A percentile compares a stretch with the other conserved stretches of the same genome.
These are phyloP conservation scores for Shiraia bambusicola DNA, from an alignment of 2,329 filamentous ascomycete species.

Conservation along the genomic window DNA sequence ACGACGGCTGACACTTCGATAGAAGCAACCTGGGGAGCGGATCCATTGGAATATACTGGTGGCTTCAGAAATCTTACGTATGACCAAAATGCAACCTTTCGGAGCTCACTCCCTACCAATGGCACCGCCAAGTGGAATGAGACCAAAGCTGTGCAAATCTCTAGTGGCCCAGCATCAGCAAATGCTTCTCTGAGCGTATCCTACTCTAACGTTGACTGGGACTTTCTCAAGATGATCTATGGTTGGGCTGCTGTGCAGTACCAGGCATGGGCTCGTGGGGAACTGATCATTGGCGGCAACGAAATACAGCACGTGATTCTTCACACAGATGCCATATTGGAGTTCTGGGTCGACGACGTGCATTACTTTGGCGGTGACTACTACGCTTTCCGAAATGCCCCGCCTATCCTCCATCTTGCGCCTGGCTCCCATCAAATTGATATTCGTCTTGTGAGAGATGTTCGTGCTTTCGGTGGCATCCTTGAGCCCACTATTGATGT, in stretches of 20 bases:
- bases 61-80: constrained; percentile 54
- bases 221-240: constrained; percentile 55
- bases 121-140: constrained; percentile 54
- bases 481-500: constrained; percentile 51
- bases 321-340: constrained; percentile 52
- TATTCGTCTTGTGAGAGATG: constrained; percentile 57
- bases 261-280: constrained; percentile 59
- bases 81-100: constrained; percentile 47
- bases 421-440: constrained; percentile 56
- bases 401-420: constrained; percentile 51
- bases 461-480: constrained; percentile 57
- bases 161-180: constrained; percentile 25
- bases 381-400: constrained; percentile 54
- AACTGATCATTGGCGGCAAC: constrained; percentile 44
- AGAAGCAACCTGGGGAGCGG: constrained; percentile 62
- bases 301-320: constrained; percentile 44
- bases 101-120: constrained; percentile 54
- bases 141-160: constrained; percentile 36
- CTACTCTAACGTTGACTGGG: constrained; percentile 57
- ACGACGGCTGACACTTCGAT: constrained; percentile 16
- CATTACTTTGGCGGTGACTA: constrained; percentile 61
- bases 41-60: constrained; percentile 57
- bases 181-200: constrained; percentile 47
- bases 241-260: constrained; percentile 62
- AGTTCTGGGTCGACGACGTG: constrained; percentile 55